These are phyloP conservation scores for Scenedesmus sp. DNA, from an alignment of 163 green algal genomes.

Conservation along the genomic window DNA sequence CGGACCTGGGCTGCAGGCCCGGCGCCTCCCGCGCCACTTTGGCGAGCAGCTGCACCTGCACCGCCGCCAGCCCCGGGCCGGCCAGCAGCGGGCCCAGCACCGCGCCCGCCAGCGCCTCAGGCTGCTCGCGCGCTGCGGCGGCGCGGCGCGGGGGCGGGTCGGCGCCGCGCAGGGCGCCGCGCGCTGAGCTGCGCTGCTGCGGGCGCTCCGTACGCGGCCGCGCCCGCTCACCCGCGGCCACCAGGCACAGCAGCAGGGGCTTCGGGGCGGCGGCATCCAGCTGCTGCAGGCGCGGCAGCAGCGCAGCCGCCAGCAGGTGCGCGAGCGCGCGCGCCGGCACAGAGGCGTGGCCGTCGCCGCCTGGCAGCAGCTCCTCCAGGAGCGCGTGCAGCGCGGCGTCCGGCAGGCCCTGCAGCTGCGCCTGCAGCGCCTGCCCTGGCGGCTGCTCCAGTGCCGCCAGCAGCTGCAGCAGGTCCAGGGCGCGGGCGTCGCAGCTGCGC, in stretches of 20 bases:
- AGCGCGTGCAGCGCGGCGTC: background rate
- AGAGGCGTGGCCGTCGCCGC: background rate
- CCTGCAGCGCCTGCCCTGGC: background rate
- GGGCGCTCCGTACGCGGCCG: background rate
- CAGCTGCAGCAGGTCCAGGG: slow-evolving; percentile 5
- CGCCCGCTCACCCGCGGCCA: background rate
- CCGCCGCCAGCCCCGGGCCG: background rate
- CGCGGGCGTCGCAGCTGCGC: background rate
- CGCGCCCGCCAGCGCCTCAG: background rate
- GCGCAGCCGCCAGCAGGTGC: background rate
- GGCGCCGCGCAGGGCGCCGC: background rate
- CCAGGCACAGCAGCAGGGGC: slow-evolving; percentile 7
- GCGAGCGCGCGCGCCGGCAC: background rate
- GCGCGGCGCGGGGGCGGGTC: background rate
- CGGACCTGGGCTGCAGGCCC: slow-evolving; percentile 10
- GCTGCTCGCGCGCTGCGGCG: background rate
- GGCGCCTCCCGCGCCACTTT: background rate
- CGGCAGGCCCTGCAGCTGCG: slow-evolving; percentile 26
- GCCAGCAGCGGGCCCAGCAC: slow-evolving; percentile 10
- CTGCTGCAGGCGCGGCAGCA: slow-evolving; percentile 29
- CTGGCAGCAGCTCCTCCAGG: background rate
- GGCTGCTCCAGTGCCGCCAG: background rate
- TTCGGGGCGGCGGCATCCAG: slow-evolving; percentile 10
- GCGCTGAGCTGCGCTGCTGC: background rate
- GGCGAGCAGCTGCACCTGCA: slow-evolving; percentile 16